Conservation (phyloP, 495 filamentous ascomycete species). For the Tuber borchii region DNA sequence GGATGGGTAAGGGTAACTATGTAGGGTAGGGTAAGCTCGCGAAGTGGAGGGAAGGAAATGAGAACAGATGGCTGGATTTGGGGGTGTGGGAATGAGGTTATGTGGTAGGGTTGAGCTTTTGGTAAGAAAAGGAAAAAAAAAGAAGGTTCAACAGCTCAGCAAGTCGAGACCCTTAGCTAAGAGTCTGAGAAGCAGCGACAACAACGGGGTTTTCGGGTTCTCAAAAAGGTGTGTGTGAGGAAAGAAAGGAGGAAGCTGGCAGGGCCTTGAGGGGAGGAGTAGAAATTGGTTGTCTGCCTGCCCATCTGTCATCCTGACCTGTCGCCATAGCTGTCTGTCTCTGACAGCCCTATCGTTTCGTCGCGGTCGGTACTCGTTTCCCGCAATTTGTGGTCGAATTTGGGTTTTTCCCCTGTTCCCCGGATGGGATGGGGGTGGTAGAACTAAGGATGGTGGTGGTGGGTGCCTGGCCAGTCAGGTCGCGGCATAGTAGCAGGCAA, state of each 20-base stretch:
- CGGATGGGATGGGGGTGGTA: neutral
- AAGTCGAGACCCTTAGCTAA: neutral
- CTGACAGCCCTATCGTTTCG: slow-evolving; percentile 1
- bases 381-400: neutral
- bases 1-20: neutral
- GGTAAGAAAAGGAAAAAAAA: neutral
- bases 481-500: neutral
- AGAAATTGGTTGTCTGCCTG: neutral
- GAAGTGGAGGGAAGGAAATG: neutral
- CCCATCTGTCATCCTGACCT: neutral
- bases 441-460: neutral
- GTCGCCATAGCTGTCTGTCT: neutral
- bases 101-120: neutral
- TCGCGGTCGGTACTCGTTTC: neutral
- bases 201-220: neutral
- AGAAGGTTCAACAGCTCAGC: neutral
- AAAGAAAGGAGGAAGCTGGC: neutral
- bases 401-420: neutral
- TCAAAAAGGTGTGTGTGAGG: neutral
- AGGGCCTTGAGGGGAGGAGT: no score
- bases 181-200: neutral
- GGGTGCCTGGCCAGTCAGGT: neutral
- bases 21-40: neutral
- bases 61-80: no score
- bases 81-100: neutral